Conservation (phyloP, 2,329 filamentous ascomycete species). For the Alternaria conjuncta region DNA sequence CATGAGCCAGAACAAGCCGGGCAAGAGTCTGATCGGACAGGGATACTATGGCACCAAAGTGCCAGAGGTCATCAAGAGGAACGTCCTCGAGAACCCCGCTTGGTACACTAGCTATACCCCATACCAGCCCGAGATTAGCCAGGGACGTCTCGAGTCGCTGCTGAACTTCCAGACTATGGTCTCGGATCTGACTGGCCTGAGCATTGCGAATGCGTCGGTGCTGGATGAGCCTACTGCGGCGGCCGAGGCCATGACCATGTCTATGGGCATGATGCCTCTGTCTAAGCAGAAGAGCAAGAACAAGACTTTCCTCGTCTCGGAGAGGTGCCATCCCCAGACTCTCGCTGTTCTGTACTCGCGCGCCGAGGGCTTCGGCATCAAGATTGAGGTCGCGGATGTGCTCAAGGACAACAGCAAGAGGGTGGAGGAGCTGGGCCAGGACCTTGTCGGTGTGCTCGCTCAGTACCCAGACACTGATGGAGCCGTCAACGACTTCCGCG, state of each 20-base stretch:
- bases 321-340: constrained; percentile 84
- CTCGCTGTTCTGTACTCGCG: constrained; percentile 82
- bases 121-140: constrained; percentile 96
- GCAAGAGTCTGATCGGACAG: constrained; percentile 77
- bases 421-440: constrained; percentile 76
- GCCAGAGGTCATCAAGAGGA: constrained; percentile 89
- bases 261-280: constrained; percentile 74
- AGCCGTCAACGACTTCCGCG: constrained; percentile 75
- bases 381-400: constrained; percentile 75
- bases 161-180: constrained; percentile 97
- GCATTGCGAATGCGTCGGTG: constrained; percentile 88
- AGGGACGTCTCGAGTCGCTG: constrained; percentile 88
- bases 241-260: constrained; percentile 94
- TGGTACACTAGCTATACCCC: constrained; percentile 99
- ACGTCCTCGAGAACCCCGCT: constrained; percentile 88
- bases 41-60: constrained; percentile 90
- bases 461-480: constrained; percentile 94
- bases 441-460: constrained; percentile 87
- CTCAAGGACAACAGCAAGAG: constrained; percentile 67
- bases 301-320: constrained; percentile 85
- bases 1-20: constrained; percentile 66
- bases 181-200: constrained; percentile 82
- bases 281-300: constrained; percentile 74
- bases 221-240: constrained; percentile 92
- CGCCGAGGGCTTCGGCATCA: constrained; percentile 89